phyloP scores from a whole-genome alignment of 2,329 filamentous ascomycete genomes.

The Fusarium marasasianum region DNA sequence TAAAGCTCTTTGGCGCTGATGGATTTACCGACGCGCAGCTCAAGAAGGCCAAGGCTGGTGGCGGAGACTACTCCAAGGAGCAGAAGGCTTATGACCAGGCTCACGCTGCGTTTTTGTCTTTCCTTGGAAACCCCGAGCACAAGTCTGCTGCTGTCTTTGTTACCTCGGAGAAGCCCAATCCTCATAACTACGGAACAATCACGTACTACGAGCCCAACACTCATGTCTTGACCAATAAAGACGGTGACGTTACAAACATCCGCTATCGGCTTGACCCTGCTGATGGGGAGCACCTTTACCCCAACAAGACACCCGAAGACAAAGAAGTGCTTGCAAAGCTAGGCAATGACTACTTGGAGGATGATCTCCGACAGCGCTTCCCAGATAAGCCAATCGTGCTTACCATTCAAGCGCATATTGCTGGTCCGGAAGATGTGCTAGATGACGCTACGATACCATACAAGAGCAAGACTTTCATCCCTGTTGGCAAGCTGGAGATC shows the following conservation, averaged over 20 bases:
- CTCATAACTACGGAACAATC: conserved; percentile 21
- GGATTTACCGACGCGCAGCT: neutral
- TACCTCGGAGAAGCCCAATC: conserved; percentile 12
- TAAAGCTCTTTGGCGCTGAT: conserved; percentile 13
- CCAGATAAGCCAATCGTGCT: conserved; percentile 20
- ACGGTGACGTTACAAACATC: conserved; percentile 8
- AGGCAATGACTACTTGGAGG: conserved; percentile 11
- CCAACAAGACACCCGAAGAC: neutral
- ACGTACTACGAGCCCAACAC: conserved; percentile 29
- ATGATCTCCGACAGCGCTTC: conserved; percentile 7
- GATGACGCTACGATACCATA: conserved; percentile 15
- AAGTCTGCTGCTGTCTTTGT: conserved; percentile 6
- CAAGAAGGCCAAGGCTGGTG: neutral
- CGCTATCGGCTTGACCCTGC: conserved; percentile 10
- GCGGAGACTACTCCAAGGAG: conserved; percentile 4
- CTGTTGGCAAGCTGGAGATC: conserved; percentile 9
- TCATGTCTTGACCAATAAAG: conserved; percentile 12
- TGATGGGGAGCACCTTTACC: conserved; percentile 15
- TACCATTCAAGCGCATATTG: conserved; percentile 20
- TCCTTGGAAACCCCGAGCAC: neutral
- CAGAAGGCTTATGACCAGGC: neutral
- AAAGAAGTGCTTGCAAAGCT: neutral
- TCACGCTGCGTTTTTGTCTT: neutral
- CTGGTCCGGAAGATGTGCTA: neutral
- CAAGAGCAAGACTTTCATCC: neutral